These are phyloP conservation scores for Blastobotrys petasosporus DNA, from an alignment of 1,139 yeast species.

Conservation along the genomic window DNA sequence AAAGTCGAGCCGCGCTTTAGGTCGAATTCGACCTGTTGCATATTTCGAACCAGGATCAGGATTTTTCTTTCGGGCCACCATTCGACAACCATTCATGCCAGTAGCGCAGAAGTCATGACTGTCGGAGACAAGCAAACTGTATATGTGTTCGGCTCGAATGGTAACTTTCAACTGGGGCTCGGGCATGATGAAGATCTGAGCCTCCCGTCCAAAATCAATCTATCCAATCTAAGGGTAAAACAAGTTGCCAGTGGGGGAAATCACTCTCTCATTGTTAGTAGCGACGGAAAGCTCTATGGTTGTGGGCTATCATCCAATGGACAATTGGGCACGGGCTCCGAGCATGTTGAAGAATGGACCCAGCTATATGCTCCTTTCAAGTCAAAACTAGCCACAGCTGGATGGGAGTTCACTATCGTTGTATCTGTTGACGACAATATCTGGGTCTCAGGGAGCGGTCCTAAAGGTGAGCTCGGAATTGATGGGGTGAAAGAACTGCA, in stretches of 20 bases:
- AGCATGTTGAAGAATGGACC: slow-evolving; percentile 10
- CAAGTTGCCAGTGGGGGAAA: slow-evolving; percentile 67
- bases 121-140: not conserved
- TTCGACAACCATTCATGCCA: too few relatives aligned
- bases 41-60: too few relatives aligned
- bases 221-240: slow-evolving; percentile 18
- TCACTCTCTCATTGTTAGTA: slow-evolving; percentile 61
- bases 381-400: slow-evolving; percentile 41
- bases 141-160: slow-evolving; percentile 69
- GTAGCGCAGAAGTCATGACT: too few relatives aligned
- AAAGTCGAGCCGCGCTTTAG: too few relatives aligned
- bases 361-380: slow-evolving; percentile 11
- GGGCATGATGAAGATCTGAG: slow-evolving; percentile 50
- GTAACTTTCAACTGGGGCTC: slow-evolving; percentile 67
- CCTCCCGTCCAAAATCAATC: slow-evolving; percentile 28
- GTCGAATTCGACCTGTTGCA: too few relatives aligned
- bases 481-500: slow-evolving; percentile 31
- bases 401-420: slow-evolving; percentile 73
- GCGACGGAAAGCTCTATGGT: slow-evolving; percentile 48
- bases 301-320: slow-evolving; percentile 56
- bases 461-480: slow-evolving; percentile 70
- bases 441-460: slow-evolving; percentile 55
- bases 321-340: slow-evolving; percentile 42
- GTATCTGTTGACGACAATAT: slow-evolving; percentile 37
- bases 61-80: too few relatives aligned